Evolutionary conservation across 108 stramenopile genomes (phyloP), one percentile per base, ranked within the genome.

Genomic region (Stephanodiscus triporus): DNA sequence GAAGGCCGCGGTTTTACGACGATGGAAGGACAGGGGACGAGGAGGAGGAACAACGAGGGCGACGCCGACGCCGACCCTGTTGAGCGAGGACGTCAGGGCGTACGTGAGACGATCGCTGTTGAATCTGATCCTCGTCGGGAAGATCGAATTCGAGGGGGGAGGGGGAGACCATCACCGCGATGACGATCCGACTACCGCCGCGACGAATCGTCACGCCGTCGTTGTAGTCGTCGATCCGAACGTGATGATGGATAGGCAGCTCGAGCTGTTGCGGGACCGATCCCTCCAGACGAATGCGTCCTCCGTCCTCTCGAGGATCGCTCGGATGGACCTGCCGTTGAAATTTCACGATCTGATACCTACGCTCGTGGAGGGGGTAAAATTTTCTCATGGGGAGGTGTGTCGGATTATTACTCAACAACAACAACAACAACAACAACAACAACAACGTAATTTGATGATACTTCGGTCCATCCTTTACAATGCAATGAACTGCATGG

Each of bases 21-120:
- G 63, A 62, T 82, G 81, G 81, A 78, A 77, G 66, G 77, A 78
- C 60, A 57, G 66, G 19, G 76, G 81, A 0, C 47, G 80, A 11
- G 80, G 75, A 17, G 43, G 43, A 16, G 43, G 16, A 16, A 42
- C 37, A 48, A 40, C 29, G 13, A 53, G 57, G 19, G 16, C n/a
- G 10, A 13, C 10, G 1, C 37, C n/a, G n/a, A n/a, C 9, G 16
- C 47, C 54, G 0, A 56, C 17, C 9, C 51, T 77, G n/a, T 45
- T 82, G 62, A 50, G 66, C 47, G 81, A 82, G 30, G 19, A 22
- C 61, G 76, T 66, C 59, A 82, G 73, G 68, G 19, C 42, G 10
- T 1, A 45, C 1, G 57, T 73, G 7, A 32, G 81, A 27, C 42
- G n/a, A 16, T 40, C 47, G 23, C 26, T 82, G 17, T 26, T 82